Conservation (phyloP, 1,284 basidiomycete species). For the Ceratobasidium sp. region DNA sequence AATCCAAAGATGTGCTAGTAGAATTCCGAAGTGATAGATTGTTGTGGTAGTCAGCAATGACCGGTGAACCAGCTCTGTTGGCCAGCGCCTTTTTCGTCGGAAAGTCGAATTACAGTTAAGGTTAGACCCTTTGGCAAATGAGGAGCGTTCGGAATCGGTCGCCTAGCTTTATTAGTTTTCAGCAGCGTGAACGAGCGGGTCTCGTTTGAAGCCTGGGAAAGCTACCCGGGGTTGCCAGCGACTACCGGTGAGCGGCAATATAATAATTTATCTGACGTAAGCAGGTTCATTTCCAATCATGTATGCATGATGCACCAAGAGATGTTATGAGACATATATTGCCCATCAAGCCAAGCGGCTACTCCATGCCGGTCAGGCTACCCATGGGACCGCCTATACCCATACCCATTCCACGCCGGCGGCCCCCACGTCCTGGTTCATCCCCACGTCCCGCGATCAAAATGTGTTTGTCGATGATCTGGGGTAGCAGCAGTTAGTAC, state of each 20-base stretch:
- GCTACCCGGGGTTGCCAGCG: neutral
- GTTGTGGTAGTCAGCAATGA: neutral
- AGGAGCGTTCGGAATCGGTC: neutral
- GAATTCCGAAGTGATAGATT: neutral
- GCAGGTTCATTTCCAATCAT: constrained; percentile 7
- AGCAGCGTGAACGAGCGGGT: neutral
- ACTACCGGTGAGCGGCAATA: neutral
- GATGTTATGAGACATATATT: constrained; percentile 6
- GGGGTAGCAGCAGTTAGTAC: constrained; percentile 57
- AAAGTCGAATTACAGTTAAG: neutral
- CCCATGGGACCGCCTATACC: constrained; percentile 39
- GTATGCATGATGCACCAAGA: neutral
- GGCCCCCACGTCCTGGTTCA: constrained; percentile 37
- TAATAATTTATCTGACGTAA: neutral
- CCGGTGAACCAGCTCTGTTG: neutral
- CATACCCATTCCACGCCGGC: constrained; percentile 38
- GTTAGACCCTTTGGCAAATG: neutral
- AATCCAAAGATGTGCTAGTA: constrained; percentile 20
- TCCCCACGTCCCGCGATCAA: constrained; percentile 39
- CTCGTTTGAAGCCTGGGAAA: constrained; percentile 8
- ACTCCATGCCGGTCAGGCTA: constrained; percentile 36
- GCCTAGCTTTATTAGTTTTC: constrained; percentile 14
- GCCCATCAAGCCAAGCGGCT: constrained; percentile 6
- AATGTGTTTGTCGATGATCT: constrained; percentile 35
- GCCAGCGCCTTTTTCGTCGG: neutral